Percentiles rank a stretch among this genome's conserved stretches.
phyloP scores from a whole-genome alignment of 2,329 filamentous ascomycete species.

The Diplodia sapinea region DNA sequence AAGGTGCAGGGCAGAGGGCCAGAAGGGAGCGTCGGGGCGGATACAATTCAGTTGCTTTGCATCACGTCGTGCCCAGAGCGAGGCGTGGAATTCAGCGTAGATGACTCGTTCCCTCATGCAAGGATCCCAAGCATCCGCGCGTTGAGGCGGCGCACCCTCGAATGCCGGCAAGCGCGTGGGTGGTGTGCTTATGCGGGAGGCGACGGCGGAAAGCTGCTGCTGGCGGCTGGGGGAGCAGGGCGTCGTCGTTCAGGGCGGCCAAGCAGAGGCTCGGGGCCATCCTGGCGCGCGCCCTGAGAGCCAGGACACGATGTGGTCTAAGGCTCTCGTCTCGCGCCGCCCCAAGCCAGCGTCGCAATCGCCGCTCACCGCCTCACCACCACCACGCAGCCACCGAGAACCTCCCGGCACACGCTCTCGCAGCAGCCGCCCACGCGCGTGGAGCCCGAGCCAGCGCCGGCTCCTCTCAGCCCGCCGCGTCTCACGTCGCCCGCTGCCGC shows the following conservation, averaged over 20 bases:
- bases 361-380: conserved; percentile 26
- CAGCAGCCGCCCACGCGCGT: not conserved
- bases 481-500: not conserved
- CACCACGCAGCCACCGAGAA: not conserved
- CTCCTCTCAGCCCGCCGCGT: not conserved
- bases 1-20: not conserved
- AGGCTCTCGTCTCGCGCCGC: conserved; percentile 21
- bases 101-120: conserved; percentile 27
- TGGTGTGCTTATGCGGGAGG: conserved; percentile 4
- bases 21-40: conserved; percentile 20
- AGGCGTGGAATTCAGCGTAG: conserved; percentile 26
- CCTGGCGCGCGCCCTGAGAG: conserved; percentile 24
- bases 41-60: conserved; percentile 24
- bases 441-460: not conserved
- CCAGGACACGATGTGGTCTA: conserved; percentile 26
- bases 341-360: conserved; percentile 4
- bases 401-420: no score
- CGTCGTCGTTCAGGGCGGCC: conserved; percentile 24
- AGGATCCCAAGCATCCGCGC: conserved; percentile 21
- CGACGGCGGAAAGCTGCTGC: conserved; percentile 4
- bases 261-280: conserved; percentile 15
- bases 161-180: conserved; percentile 10
- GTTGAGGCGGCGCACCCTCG: conserved; percentile 18
- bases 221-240: conserved; percentile 10
- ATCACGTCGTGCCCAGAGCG: conserved; percentile 17